These are phyloP conservation scores for Prillingera fragicola DNA, from an alignment of 1,284 basidiomycete genomes.

Conservation along the genomic window DNA sequence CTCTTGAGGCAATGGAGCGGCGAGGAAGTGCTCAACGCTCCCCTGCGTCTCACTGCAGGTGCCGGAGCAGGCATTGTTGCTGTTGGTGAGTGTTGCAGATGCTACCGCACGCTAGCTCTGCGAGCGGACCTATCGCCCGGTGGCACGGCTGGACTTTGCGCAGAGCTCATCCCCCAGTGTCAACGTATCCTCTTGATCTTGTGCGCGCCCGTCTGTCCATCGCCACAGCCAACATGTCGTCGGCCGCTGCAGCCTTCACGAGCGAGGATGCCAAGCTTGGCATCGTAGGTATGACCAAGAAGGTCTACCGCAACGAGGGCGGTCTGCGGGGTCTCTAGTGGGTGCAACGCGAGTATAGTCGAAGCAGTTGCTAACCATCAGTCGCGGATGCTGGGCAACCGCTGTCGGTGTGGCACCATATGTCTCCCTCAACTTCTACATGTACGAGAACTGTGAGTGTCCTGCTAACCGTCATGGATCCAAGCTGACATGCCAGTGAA, in stretches of 20 bases:
- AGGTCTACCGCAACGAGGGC: constrained; percentile 85
- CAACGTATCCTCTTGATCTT: constrained; percentile 89
- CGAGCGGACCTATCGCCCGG: too few species aligned
- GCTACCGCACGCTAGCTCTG: too few species aligned
- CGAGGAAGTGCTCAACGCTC: constrained; percentile 69
- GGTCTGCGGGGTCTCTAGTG: constrained; percentile 80
- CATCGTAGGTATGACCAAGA: constrained; percentile 79
- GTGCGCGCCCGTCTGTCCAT: constrained; percentile 89
- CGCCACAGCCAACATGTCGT: constrained; percentile 58
- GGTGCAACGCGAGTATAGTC: constrained; percentile 7
- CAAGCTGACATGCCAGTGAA: constrained; percentile 19
- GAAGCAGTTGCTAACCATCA: constrained; percentile 11
- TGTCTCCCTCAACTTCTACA: constrained; percentile 52
- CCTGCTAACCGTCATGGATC: background rate
- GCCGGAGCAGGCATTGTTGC: constrained; percentile 86
- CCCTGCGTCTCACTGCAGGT: constrained; percentile 71
- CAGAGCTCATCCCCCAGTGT: constrained; percentile 50
- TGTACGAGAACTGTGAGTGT: constrained; percentile 39
- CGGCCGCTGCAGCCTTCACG: constrained; percentile 23
- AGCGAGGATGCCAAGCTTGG: constrained; percentile 54
- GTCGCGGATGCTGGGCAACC: constrained; percentile 71
- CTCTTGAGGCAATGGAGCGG: constrained; percentile 53
- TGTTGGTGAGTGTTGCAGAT: constrained; percentile 69
- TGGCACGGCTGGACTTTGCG: too few species aligned
- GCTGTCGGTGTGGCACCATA: constrained; percentile 90